These are phyloP conservation scores for Chenopodium album DNA, from an alignment of 148 eudicot genomes.

Conservation along the genomic window DNA sequence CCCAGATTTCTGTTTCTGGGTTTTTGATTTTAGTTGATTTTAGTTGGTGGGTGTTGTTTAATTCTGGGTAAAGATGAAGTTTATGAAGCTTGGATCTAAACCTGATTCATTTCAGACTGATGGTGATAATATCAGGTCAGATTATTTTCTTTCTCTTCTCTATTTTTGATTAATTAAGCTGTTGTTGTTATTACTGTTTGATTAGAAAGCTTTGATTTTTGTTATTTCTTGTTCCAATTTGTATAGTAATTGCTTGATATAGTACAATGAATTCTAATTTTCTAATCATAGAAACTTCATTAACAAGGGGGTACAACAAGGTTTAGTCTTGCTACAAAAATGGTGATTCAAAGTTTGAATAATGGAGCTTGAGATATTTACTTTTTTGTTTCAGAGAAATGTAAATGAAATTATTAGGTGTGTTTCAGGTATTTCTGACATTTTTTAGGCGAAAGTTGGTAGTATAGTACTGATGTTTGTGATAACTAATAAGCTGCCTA, in stretches of 20 bases:
- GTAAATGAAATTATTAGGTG: conserved; percentile 30
- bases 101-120: conserved; percentile 76
- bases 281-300: too few relatives aligned
- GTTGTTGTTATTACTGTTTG: too few relatives aligned
- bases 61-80: conserved; percentile 49
- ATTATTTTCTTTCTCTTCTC: background rate
- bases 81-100: conserved; percentile 91
- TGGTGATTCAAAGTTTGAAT: background rate
- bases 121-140: conserved; percentile 74
- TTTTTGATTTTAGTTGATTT: conserved; percentile 16
- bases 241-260: too few relatives aligned
- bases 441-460: conserved; percentile 2
- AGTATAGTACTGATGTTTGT: background rate
- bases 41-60: conserved; percentile 21
- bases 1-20: conserved; percentile 22
- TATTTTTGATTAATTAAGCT: background rate
- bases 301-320: too few relatives aligned
- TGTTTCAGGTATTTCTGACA: conserved; percentile 3
- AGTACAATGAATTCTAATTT: too few relatives aligned
- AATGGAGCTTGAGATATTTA: background rate
- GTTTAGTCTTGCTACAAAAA: too few relatives aligned
- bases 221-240: too few relatives aligned
- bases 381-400: conserved; percentile 31
- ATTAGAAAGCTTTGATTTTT: too few relatives aligned
- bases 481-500: background rate